Evolutionary conservation across 2,329 filamentous ascomycete species (phyloP).

Genomic region (Volutella citrinella): DNA sequence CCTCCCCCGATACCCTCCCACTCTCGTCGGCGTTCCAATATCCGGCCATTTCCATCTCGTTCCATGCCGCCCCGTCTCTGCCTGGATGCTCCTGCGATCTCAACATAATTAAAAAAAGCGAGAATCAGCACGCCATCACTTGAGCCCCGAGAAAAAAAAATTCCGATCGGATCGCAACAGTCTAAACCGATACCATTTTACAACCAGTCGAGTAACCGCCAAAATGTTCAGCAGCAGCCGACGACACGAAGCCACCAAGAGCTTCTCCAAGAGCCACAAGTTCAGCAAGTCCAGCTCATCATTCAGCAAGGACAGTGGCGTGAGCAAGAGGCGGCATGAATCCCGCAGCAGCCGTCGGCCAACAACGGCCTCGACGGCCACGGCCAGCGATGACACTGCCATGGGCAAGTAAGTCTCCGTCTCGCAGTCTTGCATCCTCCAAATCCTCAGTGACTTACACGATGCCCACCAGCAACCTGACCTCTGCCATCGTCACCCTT

Average conservation of each 20-base stretch:
- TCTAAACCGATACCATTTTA: too few relatives aligned
- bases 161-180: too few relatives aligned
- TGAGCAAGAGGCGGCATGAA: slow-evolving; percentile 55
- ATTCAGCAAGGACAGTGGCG: slow-evolving; percentile 52
- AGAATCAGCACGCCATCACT: neutral
- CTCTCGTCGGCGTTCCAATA: slow-evolving; percentile 3
- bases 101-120: slow-evolving; percentile 1
- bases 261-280: slow-evolving; percentile 53
- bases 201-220: too few relatives aligned
- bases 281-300: slow-evolving; percentile 49
- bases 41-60: too few relatives aligned
- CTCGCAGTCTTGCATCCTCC: too few relatives aligned
- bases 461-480: slow-evolving; percentile 58
- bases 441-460: too few relatives aligned
- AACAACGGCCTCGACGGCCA: slow-evolving; percentile 42
- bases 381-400: slow-evolving; percentile 35
- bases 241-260: slow-evolving; percentile 45
- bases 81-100: too few relatives aligned
- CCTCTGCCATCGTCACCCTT: slow-evolving; percentile 73
- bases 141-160: too few relatives aligned
- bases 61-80: too few relatives aligned
- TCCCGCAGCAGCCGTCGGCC: slow-evolving; percentile 44
- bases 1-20: too few relatives aligned
- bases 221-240: slow-evolving; percentile 48
- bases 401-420: slow-evolving; percentile 41